A percentile compares a stretch with the other conserved stretches of the same genome.
Evolutionary conservation across 352 stramenopile species (phyloP).

Genomic region (Globisporangium uncinulatum): DNA sequence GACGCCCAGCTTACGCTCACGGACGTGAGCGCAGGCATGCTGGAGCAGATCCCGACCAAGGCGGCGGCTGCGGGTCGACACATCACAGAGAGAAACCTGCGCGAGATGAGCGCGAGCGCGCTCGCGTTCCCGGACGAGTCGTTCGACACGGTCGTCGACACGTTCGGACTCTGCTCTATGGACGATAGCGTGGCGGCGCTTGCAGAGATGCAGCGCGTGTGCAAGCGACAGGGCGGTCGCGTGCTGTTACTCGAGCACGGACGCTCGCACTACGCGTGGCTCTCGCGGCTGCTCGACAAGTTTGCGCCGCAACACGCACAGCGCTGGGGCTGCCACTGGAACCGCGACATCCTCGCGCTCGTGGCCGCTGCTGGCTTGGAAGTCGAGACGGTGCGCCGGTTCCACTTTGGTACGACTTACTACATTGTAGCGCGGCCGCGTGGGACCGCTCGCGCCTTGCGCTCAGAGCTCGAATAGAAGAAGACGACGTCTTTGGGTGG

Average conservation of each 20-base stretch:
- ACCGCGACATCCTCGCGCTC: conserved; percentile 91
- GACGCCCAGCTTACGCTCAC: conserved; percentile 47
- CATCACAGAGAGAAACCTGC: conserved; percentile 26
- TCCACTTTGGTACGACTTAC: conserved; percentile 96
- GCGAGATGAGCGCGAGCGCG: conserved; percentile 52
- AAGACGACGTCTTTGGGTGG: too few relatives aligned
- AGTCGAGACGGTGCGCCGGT: conserved; percentile 82
- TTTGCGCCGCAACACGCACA: conserved; percentile 89
- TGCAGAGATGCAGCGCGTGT: conserved; percentile 92
- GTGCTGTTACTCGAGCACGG: conserved; percentile 96
- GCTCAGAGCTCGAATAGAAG: not conserved
- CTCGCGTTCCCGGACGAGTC: conserved; percentile 60
- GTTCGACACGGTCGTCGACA: conserved; percentile 96
- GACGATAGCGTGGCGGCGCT: conserved; percentile 90
- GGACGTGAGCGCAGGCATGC: conserved; percentile 73
- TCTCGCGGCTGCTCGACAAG: conserved; percentile 91
- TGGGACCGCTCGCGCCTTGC: not conserved
- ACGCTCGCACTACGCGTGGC: conserved; percentile 82
- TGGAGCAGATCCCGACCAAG: conserved; percentile 40
- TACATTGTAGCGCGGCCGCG: conserved; percentile 71
- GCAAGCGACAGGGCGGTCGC: conserved; percentile 53
- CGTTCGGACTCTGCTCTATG: conserved; percentile 95
- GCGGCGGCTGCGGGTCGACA: conserved; percentile 16
- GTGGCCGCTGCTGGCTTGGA: conserved; percentile 80
- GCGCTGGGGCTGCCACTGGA: conserved; percentile 96